Percentiles rank a stretch among this genome's conserved stretches.
Conservation (phyloP, 2,329 filamentous ascomycete genomes). For the Aureobasidium sp. region DNA sequence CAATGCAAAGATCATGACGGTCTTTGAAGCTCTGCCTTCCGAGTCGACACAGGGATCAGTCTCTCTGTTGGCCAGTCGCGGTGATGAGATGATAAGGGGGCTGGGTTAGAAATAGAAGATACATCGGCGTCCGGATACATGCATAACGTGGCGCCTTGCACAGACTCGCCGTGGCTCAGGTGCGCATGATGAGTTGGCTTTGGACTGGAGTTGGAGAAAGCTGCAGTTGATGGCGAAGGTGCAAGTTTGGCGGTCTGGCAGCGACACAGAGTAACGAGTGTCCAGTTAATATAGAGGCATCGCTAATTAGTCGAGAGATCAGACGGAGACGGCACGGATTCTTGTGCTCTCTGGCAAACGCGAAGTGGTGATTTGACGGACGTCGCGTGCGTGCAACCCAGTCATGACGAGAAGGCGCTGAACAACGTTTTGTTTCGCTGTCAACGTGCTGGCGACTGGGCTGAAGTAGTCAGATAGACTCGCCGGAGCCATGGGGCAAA, state of each 20-base stretch:
- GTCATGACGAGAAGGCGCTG: slow-evolving; percentile 12
- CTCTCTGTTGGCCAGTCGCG: slow-evolving; percentile 6
- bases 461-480: not conserved
- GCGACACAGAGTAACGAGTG: not conserved
- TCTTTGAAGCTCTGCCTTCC: not conserved
- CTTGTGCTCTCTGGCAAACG: slow-evolving; percentile 6
- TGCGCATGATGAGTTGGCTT: slow-evolving; percentile 10
- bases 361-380: slow-evolving; percentile 1
- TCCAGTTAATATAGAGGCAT: not conserved
- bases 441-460: slow-evolving; percentile 12
- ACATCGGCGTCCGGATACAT: slow-evolving; percentile 8
- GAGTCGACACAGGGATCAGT: slow-evolving; percentile 4
- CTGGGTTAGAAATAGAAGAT: slow-evolving; percentile 11
- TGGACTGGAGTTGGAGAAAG: not conserved
- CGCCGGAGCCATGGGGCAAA: not conserved
- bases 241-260: slow-evolving; percentile 1
- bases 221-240: not conserved
- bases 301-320: slow-evolving; percentile 8
- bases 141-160: slow-evolving; percentile 13
- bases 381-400: slow-evolving; percentile 3
- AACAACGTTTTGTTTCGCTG: slow-evolving; percentile 8
- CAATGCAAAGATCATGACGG: slow-evolving; percentile 11
- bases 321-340: slow-evolving; percentile 4
- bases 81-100: slow-evolving; percentile 8
- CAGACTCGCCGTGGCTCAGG: slow-evolving; percentile 5